A percentile compares a stretch with the other conserved stretches of the same genome.
phyloP scores from a whole-genome alignment of 495 filamentous ascomycete species.

The Xylaria castorea region DNA sequence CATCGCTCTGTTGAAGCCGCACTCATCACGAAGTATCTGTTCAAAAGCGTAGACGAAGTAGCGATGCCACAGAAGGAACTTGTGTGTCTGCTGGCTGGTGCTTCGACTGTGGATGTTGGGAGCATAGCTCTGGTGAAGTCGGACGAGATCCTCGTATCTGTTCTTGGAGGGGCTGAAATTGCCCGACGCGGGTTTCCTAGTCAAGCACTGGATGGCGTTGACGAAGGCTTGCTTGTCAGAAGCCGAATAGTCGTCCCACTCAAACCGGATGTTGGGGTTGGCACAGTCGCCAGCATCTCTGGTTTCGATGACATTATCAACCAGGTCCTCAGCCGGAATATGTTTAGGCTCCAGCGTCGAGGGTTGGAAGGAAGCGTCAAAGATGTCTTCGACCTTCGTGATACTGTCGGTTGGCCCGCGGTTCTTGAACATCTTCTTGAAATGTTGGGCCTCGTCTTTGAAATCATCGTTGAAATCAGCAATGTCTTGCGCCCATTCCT shows the following conservation, averaged over 20 bases:
- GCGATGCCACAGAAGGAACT: constrained; percentile 72
- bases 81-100: constrained; percentile 54
- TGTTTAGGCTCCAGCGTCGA: not conserved
- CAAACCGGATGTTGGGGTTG: constrained; percentile 41
- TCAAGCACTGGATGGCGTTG: constrained; percentile 61
- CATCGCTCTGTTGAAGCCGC: constrained; percentile 62
- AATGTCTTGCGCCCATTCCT: not conserved
- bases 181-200: constrained; percentile 49
- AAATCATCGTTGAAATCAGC: not conserved
- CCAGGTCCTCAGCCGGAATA: not conserved
- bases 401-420: not conserved
- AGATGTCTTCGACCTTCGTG: not conserved
- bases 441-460: not conserved
- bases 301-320: not conserved
- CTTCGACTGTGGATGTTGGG: constrained; percentile 63
- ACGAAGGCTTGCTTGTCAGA: constrained; percentile 56
- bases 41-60: constrained; percentile 68
- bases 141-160: constrained; percentile 71
- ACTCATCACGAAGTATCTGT: constrained; percentile 66
- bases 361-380: not conserved
- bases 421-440: constrained; percentile 7
- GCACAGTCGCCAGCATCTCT: constrained; percentile 33
- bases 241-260: constrained; percentile 43
- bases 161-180: constrained; percentile 58
- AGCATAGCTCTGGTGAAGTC: constrained; percentile 69